Conservation (phyloP, 768 basidiomycete genomes). For the Nidula microcarpa region DNA sequence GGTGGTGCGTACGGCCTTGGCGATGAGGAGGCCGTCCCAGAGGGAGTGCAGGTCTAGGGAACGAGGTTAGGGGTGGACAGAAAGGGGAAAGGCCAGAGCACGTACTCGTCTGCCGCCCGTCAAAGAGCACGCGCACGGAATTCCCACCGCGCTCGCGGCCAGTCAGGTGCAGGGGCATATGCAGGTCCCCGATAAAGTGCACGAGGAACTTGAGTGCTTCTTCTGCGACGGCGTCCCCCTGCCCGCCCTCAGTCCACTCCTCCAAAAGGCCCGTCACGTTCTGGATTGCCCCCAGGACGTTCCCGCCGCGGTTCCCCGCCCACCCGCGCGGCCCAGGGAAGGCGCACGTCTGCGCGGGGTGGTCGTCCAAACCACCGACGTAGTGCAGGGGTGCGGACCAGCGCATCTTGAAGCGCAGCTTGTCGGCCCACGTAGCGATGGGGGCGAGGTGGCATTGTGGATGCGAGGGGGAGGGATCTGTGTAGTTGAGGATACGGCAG, state of each 20-base stretch:
- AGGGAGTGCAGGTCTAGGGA: conserved; percentile 75
- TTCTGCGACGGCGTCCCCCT: conserved; percentile 40
- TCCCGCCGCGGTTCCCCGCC: conserved; percentile 47
- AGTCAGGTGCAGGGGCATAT: conserved; percentile 90
- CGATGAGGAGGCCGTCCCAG: conserved; percentile 84
- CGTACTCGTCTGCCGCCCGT: conserved; percentile 69
- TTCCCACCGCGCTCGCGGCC: conserved; percentile 90
- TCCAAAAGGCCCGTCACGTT: conserved; percentile 70
- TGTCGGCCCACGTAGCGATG: conserved; percentile 89
- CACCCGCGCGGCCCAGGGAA: conserved; percentile 81
- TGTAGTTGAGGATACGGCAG: conserved; percentile 65
- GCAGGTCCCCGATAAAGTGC: conserved; percentile 92
- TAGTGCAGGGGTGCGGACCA: conserved; percentile 81
- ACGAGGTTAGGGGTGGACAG: neutral
- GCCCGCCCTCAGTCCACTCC: conserved; percentile 36
- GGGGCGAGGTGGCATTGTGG: conserved; percentile 77
- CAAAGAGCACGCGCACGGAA: conserved; percentile 69
- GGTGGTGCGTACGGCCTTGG: conserved; percentile 74
- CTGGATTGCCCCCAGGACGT: conserved; percentile 74
- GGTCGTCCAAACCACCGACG: conserved; percentile 68
- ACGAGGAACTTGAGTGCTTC: conserved; percentile 91
- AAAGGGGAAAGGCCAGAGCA: neutral
- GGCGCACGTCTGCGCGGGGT: conserved; percentile 70
- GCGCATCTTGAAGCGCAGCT: conserved; percentile 53
- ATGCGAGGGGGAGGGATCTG: conserved; percentile 23